Evolutionary conservation across 768 basidiomycete species (phyloP), one percentile per base, ranked within the genome.

Genomic region (Lepiota subincarnata): DNA sequence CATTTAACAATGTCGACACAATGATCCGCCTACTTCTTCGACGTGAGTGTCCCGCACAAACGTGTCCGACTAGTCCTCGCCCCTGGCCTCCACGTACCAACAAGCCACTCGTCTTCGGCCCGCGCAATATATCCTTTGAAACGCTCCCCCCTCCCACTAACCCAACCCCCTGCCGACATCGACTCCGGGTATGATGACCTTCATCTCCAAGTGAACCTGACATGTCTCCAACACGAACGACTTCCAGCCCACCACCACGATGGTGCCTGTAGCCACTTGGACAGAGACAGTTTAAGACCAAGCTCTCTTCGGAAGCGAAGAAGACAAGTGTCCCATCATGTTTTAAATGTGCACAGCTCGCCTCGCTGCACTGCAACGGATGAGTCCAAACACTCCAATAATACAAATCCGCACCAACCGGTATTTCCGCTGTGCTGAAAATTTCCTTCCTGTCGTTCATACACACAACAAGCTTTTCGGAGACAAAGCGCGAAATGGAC

Each of bases 401-500:
- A 28, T 44, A 12, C 42, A 22, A 14, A 44, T 10, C 22, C 28
- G 16, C 28, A 28, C n/a, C 48, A 50, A 50, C 48, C 48, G 48
- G 48, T n/a, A 14, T 18, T 50, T 40, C 35, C 35, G 12, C 35
- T 37, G 14, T 50, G 22, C 7, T 41, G 39, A 41, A 50, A 50
- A 28, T 50, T 50, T 50, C 28, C n/a, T 35, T 34, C 5, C 19
- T 34, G 11, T 34, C 31, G 18, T 16, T 18, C 13, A 35, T 18
- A 34, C 13, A 35, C 12, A 34, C n/a, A 34, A 46, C 37, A 16
- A 41, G 12, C 13, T 19, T 39, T 26, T 16, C 48, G 39, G 48
- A 39, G 48, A 41, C 37, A 50, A 28, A 50, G 48, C 39, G 48
- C 48, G 16, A 18, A 50, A 49, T 22, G 48, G 20, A 19, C 19